A percentile compares a stretch with the other conserved stretches of the same genome.
These are phyloP conservation scores for Penicillium nordicum DNA, from an alignment of 2,329 filamentous ascomycete species.

Conservation along the genomic window DNA sequence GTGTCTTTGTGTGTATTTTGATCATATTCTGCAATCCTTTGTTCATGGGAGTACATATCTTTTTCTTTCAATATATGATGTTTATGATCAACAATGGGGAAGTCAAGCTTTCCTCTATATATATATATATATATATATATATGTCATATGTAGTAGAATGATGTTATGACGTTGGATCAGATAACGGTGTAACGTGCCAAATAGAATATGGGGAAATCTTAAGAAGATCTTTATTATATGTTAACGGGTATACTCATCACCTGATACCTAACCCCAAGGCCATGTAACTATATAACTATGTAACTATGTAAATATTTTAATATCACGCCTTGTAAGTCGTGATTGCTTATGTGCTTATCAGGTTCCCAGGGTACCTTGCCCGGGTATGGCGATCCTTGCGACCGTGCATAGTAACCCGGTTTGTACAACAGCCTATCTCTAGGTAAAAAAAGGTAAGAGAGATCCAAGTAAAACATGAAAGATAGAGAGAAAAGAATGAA, in stretches of 20 bases:
- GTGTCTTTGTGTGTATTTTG: neutral
- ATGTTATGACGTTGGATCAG: constrained; percentile 2
- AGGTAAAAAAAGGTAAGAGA: neutral
- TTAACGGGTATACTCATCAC: neutral
- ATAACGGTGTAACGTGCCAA: neutral
- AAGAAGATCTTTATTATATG: neutral
- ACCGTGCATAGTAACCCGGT: neutral
- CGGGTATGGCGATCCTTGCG: constrained; percentile 3
- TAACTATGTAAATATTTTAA: neutral
- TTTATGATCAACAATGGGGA: neutral
- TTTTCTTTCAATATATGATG: neutral
- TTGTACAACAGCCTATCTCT: neutral
- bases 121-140: too few species aligned
- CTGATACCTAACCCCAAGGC: neutral
- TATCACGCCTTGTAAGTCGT: neutral
- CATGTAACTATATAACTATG: neutral
- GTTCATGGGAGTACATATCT: neutral
- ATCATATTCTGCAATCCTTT: neutral
- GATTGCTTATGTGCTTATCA: constrained; percentile 1
- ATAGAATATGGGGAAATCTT: neutral
- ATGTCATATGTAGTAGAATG: neutral
- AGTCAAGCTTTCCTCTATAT: neutral
- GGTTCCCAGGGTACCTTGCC: neutral
- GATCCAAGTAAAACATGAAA: too few species aligned
- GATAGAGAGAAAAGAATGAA: neutral